Evolutionary conservation across 2,329 filamentous ascomycete genomes (phyloP), one percentile per base, ranked within the genome.

Genomic region (Podosphaera aphanis): DNA sequence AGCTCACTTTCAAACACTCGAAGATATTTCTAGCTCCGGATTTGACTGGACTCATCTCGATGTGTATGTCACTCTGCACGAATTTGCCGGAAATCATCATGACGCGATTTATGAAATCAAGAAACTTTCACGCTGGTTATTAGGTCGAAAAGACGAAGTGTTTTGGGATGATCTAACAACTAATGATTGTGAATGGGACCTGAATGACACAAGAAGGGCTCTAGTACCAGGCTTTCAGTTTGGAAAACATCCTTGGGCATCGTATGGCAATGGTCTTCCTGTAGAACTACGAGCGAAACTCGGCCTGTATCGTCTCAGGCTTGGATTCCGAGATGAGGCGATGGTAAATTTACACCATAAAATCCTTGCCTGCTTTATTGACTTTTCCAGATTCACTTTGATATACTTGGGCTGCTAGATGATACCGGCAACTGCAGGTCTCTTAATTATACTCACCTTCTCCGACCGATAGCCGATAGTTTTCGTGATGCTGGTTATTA

Each of bases 111-210:
- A 61, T 23, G 73, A 79, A 50, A 66, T 92, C 11, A 90, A 82
- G 58, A 67, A 67, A 2, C 62, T 93, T 15, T 73, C 80, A 19
- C 70, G 92, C 47, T 93, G 85, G 84, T 67, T 93, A 46, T 66
- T 93, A 35, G 82, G 83, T 7, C 76, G 90, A 43, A 65, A 69
- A 31, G 65, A 71, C 3, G 86, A 98, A 59, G 61, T 56, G 0
- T 83, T 76, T 55, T 98, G 90, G 90, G 79, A 92, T 48, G 59
- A 68, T 7, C 68, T 71, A 51, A 65, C 70, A 25, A 66, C 73
- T 4, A 83, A 94, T 57, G 85, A 93, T 59, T 71, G 85, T 47
- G 90, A 98, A 62, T 98, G 85, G 74, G 90, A 98, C 59, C 62
- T 71, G 4, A 70, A 77, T 39, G 74, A 84, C 56, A 66, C 70